These are phyloP conservation scores for Stenocarpella maydis DNA, from an alignment of 2,329 filamentous ascomycete species.

Conservation along the genomic window DNA sequence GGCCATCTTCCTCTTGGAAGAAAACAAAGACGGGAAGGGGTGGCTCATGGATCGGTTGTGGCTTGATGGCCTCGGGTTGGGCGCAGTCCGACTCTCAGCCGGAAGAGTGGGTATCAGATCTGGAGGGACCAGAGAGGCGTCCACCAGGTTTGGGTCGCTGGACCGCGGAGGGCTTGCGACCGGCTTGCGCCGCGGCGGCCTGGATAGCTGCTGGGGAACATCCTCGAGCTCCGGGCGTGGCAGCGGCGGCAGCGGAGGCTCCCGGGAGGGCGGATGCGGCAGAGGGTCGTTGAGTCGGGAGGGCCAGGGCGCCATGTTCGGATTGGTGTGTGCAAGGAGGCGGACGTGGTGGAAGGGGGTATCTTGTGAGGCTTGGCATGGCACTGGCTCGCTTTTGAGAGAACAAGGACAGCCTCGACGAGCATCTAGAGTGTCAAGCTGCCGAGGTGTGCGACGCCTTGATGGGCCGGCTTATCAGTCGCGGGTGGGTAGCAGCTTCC, in stretches of 20 bases:
- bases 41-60: conserved; percentile 80
- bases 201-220: conserved; percentile 21
- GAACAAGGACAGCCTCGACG: conserved; percentile 8
- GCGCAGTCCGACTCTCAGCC: conserved; percentile 35
- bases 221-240: conserved; percentile 26
- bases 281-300: conserved; percentile 17
- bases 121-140: conserved; percentile 42
- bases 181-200: conserved; percentile 28
- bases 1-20: conserved; percentile 62
- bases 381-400: conserved; percentile 23
- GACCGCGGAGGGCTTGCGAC: conserved; percentile 20
- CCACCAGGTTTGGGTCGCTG: conserved; percentile 24
- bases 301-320: conserved; percentile 33
- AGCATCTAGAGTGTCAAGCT: conserved; percentile 16
- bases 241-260: conserved; percentile 31
- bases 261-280: conserved; percentile 30
- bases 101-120: conserved; percentile 52
- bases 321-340: conserved; percentile 25
- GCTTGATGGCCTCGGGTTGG: conserved; percentile 39
- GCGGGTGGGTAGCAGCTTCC: conserved; percentile 30
- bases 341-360: conserved; percentile 27
- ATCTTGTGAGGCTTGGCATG: conserved; percentile 34
- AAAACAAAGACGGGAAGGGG: conserved; percentile 78
- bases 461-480: background rate
- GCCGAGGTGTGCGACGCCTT: conserved; percentile 1